phyloP scores from a whole-genome alignment of 129 eudicot genomes.

The Artemisia tridentata region DNA sequence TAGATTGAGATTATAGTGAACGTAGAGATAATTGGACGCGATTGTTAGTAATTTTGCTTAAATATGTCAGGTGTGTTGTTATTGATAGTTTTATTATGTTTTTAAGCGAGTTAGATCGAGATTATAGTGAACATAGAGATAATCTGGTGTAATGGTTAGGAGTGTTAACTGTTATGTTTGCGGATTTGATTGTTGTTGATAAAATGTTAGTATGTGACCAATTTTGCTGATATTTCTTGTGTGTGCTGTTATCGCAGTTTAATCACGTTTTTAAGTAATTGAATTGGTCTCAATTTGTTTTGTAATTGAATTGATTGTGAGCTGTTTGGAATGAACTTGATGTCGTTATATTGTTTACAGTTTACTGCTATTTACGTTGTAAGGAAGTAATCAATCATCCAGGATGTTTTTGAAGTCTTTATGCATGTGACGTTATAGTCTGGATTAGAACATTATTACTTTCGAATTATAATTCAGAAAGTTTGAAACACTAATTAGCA shows the following conservation, averaged over 20 bases:
- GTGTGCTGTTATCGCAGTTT: too few relatives aligned
- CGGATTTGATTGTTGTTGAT: too few relatives aligned
- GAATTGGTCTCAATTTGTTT: too few relatives aligned
- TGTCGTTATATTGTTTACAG: neutral
- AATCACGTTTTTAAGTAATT: too few relatives aligned
- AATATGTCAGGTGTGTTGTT: neutral
- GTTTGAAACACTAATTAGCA: neutral
- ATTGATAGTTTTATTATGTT: neutral
- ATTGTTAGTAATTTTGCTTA: neutral
- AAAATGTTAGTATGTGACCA: too few relatives aligned
- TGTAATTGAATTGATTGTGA: too few relatives aligned
- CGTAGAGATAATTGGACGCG: too few relatives aligned
- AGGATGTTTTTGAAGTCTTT: neutral
- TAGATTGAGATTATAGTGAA: too few relatives aligned
- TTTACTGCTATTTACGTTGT: too few relatives aligned
- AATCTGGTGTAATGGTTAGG: neutral
- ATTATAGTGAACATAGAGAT: neutral
- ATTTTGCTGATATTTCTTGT: too few relatives aligned
- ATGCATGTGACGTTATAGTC: too few relatives aligned
- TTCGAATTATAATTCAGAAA: neutral
- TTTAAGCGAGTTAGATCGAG: slow-evolving; percentile 7
- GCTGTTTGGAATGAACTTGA: too few relatives aligned
- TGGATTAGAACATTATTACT: neutral
- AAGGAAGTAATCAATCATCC: slow-evolving; percentile 1
- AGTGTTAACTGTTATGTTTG: neutral